These are phyloP conservation scores for Amborella trichopoda DNA, from an alignment of 164 flowering plant species.

Conservation along the genomic window DNA sequence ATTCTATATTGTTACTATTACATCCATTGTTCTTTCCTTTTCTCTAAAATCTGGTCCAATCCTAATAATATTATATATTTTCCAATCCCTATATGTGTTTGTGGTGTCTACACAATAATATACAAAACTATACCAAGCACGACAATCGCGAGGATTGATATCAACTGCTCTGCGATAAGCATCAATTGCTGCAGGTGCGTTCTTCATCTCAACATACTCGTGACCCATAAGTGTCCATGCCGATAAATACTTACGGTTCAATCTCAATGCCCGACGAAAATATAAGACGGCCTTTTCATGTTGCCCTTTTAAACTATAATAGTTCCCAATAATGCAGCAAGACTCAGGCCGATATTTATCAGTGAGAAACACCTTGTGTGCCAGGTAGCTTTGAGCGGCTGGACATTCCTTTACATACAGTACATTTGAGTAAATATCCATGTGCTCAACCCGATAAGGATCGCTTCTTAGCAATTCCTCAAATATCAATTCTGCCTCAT, in stretches of 20 bases:
- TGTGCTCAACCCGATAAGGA: conserved; percentile 82
- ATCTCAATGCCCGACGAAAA: conserved; percentile 83
- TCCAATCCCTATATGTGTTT: too few species aligned
- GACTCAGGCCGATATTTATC: conserved; percentile 97
- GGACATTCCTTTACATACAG: conserved; percentile 86
- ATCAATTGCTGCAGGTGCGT: conserved; percentile 87
- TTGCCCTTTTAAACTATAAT: conserved; percentile 91
- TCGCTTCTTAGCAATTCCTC: conserved; percentile 82
- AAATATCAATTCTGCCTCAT: conserved; percentile 79
- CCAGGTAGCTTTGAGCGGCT: conserved; percentile 82
- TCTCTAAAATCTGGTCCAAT: too few species aligned
- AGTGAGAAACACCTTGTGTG: conserved; percentile 72
- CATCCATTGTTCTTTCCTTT: too few species aligned
- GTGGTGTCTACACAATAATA: too few species aligned
- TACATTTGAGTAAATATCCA: conserved; percentile 99
- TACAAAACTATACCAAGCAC: too few species aligned
- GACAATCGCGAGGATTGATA: conserved; percentile 84
- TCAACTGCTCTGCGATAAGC: conserved; percentile 94
- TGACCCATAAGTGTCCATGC: conserved; percentile 99
- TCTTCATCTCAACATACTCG: conserved; percentile 97
- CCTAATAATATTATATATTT: too few species aligned
- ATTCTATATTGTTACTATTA: too few species aligned
- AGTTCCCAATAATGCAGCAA: conserved; percentile 95
- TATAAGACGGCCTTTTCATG: conserved; percentile 93
- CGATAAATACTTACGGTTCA: conserved; percentile 75